Percentiles rank a stretch among this genome's conserved stretches.
These are phyloP conservation scores for Fraxinus sp. DNA, from an alignment of 305 asterid species.

Conservation along the genomic window DNA sequence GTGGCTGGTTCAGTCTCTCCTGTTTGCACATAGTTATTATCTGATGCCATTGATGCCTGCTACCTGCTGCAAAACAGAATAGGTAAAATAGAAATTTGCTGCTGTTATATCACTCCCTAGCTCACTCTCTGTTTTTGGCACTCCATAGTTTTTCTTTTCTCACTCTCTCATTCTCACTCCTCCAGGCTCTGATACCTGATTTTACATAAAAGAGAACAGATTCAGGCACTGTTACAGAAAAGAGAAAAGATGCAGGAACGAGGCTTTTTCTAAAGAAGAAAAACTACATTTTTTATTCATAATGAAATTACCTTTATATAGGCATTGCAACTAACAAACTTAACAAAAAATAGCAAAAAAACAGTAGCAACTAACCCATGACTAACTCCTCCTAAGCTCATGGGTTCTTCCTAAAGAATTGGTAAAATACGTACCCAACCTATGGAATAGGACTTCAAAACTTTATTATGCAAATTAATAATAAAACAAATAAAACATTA, in stretches of 20 bases:
- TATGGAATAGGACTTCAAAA: background rate
- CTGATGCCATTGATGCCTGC: too few relatives aligned
- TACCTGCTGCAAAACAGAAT: too few relatives aligned
- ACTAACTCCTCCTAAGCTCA: background rate
- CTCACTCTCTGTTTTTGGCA: background rate
- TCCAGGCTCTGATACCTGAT: background rate
- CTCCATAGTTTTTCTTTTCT: background rate
- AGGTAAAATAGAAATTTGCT: too few relatives aligned
- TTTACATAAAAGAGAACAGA: background rate
- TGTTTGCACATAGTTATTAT: background rate
- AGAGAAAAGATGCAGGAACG: too few relatives aligned
- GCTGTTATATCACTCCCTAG: too few relatives aligned
- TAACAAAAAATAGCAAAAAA: background rate
- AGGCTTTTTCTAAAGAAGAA: background rate
- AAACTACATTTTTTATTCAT: background rate
- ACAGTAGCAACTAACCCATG: background rate
- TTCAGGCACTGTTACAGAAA: background rate
- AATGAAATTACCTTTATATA: too few relatives aligned
- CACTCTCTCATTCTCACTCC: background rate
- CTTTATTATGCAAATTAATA: background rate
- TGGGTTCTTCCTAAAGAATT: background rate
- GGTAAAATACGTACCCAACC: background rate
- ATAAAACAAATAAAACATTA: too few relatives aligned
- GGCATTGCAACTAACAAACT: background rate
- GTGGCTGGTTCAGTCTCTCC: background rate